Evolutionary conservation across 306 rosid species (phyloP), one percentile per base, ranked within the genome.

Genomic region (Chamaecrista fasciculata): DNA sequence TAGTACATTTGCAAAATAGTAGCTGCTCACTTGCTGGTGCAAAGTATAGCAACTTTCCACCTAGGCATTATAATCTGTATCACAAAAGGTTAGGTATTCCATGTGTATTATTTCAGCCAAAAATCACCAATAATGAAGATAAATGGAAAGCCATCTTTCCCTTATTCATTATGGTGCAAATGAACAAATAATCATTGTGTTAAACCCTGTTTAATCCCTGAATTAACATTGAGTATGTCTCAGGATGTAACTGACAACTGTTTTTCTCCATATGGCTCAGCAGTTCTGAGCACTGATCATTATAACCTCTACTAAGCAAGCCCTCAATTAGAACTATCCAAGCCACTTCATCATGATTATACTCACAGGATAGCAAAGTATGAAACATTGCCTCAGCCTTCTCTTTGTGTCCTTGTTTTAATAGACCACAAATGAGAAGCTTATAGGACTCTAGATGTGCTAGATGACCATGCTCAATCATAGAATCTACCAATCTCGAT

Each of bases 321-420:
- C 97, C 97, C 46, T 92, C 92, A 65, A 92, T 83, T 43, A 89
- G 86, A 78, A 92, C 74, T 79, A 85, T 89, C 96, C 96, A 89
- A 82, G 86, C 92, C 26, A 92, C 84, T 60, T 92, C 97, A 78
- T 92, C 89, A 2, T 71, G 49, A 79, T 87, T 89, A 81, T 92
- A 89, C 58, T 79, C 86, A 66, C 83, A 72, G 20, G 23, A 16
- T 48, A 92, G 82, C 73, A 92, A 61, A 58, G 58, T 79, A 57
- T 29, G n/a, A 60, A 92, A 92, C 48, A 80, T 69, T 29, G 77
- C 67, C 73, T 84, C 78, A 39, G 96, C 97, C 81, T 83, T 87
- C 77, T 82, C 90, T 29, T 62, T 53, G 42, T 73, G 67, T 52
- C 81, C 88, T 74, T 85, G 84, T 16, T 79, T 84, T 73, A 61